Evolutionary conservation across 179 eudicot genomes (phyloP), one percentile per base, ranked within the genome.

Genomic region (Heliamphora pulchella): DNA sequence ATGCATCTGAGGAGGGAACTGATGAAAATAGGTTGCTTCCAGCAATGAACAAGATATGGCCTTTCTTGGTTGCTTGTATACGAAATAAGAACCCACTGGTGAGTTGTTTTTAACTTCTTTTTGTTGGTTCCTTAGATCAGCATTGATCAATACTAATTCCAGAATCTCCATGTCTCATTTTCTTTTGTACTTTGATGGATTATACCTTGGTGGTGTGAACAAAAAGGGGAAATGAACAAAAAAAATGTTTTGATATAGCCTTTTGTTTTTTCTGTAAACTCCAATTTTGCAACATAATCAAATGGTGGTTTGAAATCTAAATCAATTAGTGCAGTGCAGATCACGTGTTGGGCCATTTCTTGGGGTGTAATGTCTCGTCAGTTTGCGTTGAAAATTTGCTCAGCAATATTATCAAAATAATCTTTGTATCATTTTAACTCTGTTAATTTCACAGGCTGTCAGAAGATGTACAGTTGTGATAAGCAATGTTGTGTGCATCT

Each of bases 31-130:
- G 96, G 85, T 85, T 94, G 84, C 98, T 96, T 78, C 99, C 99
- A 57, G 96, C 96, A 74, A 86, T 91, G 90, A 96, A 96, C 82
- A 94, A 89, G 80, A 86, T 96, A 61, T 96, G 99, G 99, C 98
- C 98, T 54, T 96, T 88, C 82, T 81, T 93, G 84, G 89, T 96
- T 81, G 84, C 93, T 18, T 93, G 98, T 82, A 79, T 90, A 43
- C 90, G 82, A 81, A 94, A 89, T 83, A 85, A 85, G 85, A 87
- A 86, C 82, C 94, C 93, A 43, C 78, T 89, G 97, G 99, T 95
- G 78, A 81, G 94, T 79, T 18, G 5, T 62, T 63, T 78, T 75
- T 66, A 39, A 15, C 22, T 50, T 76, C 46, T 50, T 66, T n/a
- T 59, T 68, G 18, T 44, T 70, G 11, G 43, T 58, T 73, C 58